Base-by-base conservation (phyloP, 768 basidiomycete species). In the Phaffia tasmanica region DNA sequence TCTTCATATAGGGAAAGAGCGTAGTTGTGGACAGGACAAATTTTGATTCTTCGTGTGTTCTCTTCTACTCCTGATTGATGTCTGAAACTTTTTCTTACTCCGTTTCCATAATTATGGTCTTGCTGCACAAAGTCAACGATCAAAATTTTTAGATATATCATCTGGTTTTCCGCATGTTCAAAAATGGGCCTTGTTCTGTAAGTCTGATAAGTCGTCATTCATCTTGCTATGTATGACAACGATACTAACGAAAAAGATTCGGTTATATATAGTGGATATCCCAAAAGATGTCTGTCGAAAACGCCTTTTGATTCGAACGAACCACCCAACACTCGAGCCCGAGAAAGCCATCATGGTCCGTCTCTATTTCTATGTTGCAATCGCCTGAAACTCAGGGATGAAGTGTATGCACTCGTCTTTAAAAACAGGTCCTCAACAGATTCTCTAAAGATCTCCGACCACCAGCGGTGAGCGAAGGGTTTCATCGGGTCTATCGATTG, bases 1-100 rank as follows among this genome's bases (percentile, higher is more conserved):
- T 23, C 27, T 16, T 7, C 16, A 4, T 18, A 23, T 54, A 67
- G 65, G 65, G 65, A n/a, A 59, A 42, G 1, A 67, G 56, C 54
- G 60, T 67, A 21, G 61, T 67, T 56, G 61, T 67, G 8, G 66
- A 67, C 55, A 51, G 66, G 15, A 67, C 66, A 9, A 67, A 67
- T 57, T 67, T 67, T 51, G 66, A 67, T 49, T 21, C 54, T 9
- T 29, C 27, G 59, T 63, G 9, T 42, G 62, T 63, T 48, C 25
- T 51, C 25, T 8, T 49, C 61, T 7, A 27, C 21, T 27, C 56
- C 7, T n/a, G 27, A 23, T 29, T 57, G 56, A 57, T 6, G 16
- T 57, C 7, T 57, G 9, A 57, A 15, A 32, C 21, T 46, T 18
- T 46, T 19, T 32, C 62, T 63, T 32, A 4, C 29, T 51, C 14